Base-by-base conservation (phyloP, 345 rosid species). In the Combretum micranthum region DNA sequence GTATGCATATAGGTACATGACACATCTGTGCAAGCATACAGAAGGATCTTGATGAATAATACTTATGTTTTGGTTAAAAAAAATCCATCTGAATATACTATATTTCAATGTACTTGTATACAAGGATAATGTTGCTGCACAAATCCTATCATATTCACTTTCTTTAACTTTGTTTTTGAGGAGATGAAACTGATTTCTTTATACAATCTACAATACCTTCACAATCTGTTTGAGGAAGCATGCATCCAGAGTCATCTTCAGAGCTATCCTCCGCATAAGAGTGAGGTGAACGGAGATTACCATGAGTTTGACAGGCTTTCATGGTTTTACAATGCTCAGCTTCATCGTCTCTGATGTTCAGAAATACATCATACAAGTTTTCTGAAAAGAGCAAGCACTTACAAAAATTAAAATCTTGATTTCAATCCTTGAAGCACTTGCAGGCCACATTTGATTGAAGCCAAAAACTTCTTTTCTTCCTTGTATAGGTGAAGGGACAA, bases 291-390 rank as follows among this genome's bases (percentile, higher is more conserved):
- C 73, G 86, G 16, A 93, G 96, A 48, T 71, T 87, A 45, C 96
- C 99, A 15, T 70, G 94, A 15, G 72, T 93, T 59, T 93, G 99
- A 64, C 97, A 93, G 46, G 90, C 94, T 72, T 71, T 85, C 99
- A 89, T 89, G 1, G 99, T 93, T 80, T 93, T 87, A 53, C 97
- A 89, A 59, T 93, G 99, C 66, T 93, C 99, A 20, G 91, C 99
- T 79, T 93, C 97, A 15, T 93, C 96, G 4, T 93, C 99, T 78
- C 99, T 79, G 43, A 93, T 71, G 77, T 89, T 93, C 63, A 85
- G 20, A 74, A 93, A 93, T 74, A 85, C 94, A 26, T 89, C 99
- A 2, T 87, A 89, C 68, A 93, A 66, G 76, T 86, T 93, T 64
- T 85, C 99, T 89, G 86, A 7, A 44, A 71, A 26, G 53, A 51